Conservation (phyloP, 2,329 filamentous ascomycete species). For the Colletotrichum melonis region DNA sequence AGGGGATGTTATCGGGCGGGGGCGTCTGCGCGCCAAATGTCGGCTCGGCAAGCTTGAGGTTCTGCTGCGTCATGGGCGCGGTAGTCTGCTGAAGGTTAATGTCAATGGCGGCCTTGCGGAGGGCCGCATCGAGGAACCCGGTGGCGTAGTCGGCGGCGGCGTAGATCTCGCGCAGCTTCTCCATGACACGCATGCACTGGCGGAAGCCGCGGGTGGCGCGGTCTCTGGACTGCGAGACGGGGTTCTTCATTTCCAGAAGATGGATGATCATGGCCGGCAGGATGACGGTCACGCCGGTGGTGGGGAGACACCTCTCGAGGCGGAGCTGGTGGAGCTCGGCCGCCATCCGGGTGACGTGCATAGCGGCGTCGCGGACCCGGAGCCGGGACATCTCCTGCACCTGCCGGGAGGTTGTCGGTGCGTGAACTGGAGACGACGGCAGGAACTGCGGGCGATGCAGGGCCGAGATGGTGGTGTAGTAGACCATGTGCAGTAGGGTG, state of each 20-base stretch:
- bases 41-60: conserved; percentile 42
- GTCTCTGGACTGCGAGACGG: conserved; percentile 76
- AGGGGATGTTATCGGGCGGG: conserved; percentile 62
- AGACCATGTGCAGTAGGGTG: conserved; percentile 92
- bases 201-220: conserved; percentile 84
- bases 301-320: conserved; percentile 84
- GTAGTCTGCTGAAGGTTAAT: conserved; percentile 54
- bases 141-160: conserved; percentile 96
- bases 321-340: conserved; percentile 78
- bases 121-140: conserved; percentile 91
- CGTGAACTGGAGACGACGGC: conserved; percentile 72
- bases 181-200: conserved; percentile 92
- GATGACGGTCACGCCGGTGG: conserved; percentile 90
- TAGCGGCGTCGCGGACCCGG: conserved; percentile 85
- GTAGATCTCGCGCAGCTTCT: conserved; percentile 88
- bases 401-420: conserved; percentile 68
- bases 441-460: conserved; percentile 92
- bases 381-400: conserved; percentile 85
- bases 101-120: conserved; percentile 86
- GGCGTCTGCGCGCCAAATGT: conserved; percentile 59
- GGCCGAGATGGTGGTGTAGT: conserved; percentile 90
- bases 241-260: conserved; percentile 90
- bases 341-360: conserved; percentile 87
- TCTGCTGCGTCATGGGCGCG: conserved; percentile 49
- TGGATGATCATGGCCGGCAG: conserved; percentile 95